These are phyloP conservation scores for Exophiala calicioides DNA, from an alignment of 2,329 filamentous ascomycete species.

Conservation along the genomic window DNA sequence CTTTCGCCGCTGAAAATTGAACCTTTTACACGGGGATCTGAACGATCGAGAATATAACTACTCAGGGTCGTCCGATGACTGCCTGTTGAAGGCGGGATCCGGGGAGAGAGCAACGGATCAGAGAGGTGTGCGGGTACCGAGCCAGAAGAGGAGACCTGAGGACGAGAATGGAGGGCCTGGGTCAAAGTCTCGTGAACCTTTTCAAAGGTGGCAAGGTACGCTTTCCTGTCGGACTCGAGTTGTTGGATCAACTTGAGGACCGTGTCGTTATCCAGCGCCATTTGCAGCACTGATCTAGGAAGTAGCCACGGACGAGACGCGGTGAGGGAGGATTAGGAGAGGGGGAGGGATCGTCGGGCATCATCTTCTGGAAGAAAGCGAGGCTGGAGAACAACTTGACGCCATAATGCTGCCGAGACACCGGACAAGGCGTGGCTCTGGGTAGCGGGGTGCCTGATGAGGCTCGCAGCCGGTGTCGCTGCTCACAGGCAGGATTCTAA, in stretches of 20 bases:
- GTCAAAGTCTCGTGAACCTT: constrained; percentile 29
- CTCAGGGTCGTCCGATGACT: constrained; percentile 11
- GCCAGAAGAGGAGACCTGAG: constrained; percentile 5
- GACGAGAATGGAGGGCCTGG: constrained; percentile 22
- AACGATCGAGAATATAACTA: constrained; percentile 15
- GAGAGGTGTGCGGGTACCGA: constrained; percentile 7
- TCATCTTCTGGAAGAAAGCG: constrained; percentile 16
- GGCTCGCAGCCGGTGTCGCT: too few relatives aligned
- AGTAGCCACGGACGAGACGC: constrained; percentile 19
- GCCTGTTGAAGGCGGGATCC: background rate
- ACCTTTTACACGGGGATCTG: constrained; percentile 18
- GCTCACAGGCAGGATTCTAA: too few relatives aligned
- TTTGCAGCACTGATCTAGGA: constrained; percentile 17
- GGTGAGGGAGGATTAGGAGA: constrained; percentile 10
- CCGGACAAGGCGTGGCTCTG: too few relatives aligned
- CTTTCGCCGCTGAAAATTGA: constrained; percentile 35
- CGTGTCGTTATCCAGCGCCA: constrained; percentile 29
- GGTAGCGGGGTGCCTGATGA: too few relatives aligned
- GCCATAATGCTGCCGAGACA: constrained; percentile 15
- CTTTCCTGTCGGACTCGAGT: constrained; percentile 28
- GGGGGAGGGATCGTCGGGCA: constrained; percentile 1
- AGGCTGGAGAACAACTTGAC: constrained; percentile 11
- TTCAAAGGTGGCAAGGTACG: constrained; percentile 29
- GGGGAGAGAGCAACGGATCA: background rate
- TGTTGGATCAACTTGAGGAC: constrained; percentile 28